phyloP scores from a whole-genome alignment of 768 basidiomycete species.

The Lyophyllum shimeji region DNA sequence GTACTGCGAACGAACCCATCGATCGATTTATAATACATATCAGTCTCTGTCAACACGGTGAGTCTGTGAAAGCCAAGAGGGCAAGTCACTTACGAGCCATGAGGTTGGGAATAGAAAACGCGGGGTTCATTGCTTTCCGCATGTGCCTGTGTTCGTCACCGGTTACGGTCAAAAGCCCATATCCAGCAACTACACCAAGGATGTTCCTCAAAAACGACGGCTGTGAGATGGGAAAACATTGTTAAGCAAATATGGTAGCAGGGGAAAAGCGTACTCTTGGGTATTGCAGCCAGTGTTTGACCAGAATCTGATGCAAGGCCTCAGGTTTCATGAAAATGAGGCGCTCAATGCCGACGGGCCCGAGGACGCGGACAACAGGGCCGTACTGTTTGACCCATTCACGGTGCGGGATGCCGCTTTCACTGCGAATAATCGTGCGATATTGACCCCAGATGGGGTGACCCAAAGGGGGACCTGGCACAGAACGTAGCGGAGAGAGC shows the following conservation, averaged over 20 bases:
- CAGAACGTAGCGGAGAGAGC: constrained; percentile 35
- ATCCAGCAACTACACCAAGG: constrained; percentile 40
- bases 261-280: constrained; percentile 31
- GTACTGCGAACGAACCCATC: constrained; percentile 32
- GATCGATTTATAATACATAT: constrained; percentile 48
- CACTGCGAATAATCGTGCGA: constrained; percentile 32
- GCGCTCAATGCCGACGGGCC: constrained; percentile 44
- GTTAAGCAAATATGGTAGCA: neutral
- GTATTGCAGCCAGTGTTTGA: constrained; percentile 43
- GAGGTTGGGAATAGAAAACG: constrained; percentile 46
- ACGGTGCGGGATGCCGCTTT: constrained; percentile 43
- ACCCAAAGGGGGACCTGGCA: constrained; percentile 37
- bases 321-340: constrained; percentile 44
- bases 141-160: constrained; percentile 49
- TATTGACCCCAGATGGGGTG: constrained; percentile 37
- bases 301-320: constrained; percentile 41
- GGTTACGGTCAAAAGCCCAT: constrained; percentile 48
- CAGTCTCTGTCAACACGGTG: constrained; percentile 29
- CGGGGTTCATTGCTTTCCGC: constrained; percentile 52
- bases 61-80: neutral
- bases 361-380: constrained; percentile 42
- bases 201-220: constrained; percentile 42
- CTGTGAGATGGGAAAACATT: constrained; percentile 22
- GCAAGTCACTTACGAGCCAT: constrained; percentile 28
- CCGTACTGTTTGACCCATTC: constrained; percentile 48